Conservation (phyloP, 345 rosid genomes). For the Lenwebbia sp. region DNA sequence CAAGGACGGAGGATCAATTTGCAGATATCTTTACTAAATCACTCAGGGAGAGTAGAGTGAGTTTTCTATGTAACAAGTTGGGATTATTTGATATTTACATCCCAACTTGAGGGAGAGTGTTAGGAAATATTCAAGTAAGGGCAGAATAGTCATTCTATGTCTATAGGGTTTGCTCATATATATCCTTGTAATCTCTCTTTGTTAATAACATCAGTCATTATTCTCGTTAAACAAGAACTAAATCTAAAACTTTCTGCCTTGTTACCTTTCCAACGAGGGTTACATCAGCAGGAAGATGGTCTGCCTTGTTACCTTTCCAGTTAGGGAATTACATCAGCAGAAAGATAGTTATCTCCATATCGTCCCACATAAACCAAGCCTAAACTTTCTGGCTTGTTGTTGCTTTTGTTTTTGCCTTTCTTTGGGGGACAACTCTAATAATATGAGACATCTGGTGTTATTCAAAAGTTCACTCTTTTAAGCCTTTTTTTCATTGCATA, state of each 20-base stretch:
- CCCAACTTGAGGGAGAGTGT: no score
- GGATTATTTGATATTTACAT: no score
- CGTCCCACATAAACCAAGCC: neutral
- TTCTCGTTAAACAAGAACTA: no score
- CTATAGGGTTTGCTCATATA: no score
- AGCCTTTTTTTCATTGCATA: neutral
- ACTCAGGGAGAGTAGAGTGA: no score
- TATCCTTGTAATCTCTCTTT: no score
- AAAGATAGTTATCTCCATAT: neutral
- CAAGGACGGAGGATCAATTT: no score
- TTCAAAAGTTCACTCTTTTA: neutral
- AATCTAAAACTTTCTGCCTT: neutral
- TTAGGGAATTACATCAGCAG: neutral
- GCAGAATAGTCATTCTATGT: no score
- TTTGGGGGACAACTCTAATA: neutral
- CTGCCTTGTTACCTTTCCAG: neutral
- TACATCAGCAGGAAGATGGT: neutral
- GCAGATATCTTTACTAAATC: no score
- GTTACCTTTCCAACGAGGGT: neutral
- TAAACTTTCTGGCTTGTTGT: neutral
- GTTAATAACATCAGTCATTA: no score
- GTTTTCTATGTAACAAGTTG: no score
- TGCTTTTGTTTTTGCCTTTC: neutral
- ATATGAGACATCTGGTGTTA: neutral
- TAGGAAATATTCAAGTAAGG: no score